These are phyloP conservation scores for Rhizopogon salebrosus DNA, from an alignment of 768 basidiomycete genomes.

Conservation along the genomic window DNA sequence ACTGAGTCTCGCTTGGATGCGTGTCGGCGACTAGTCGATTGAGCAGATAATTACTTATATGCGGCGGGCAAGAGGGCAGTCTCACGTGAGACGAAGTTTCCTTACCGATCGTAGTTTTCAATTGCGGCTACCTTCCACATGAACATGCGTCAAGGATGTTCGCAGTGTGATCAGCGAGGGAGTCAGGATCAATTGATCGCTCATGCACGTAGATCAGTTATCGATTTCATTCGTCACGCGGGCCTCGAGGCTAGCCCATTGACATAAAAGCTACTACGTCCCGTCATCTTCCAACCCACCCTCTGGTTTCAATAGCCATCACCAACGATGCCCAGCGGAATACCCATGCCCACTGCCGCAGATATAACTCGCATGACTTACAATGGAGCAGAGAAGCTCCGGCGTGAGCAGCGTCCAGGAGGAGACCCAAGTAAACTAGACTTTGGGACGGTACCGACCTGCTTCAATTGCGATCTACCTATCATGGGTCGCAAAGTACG, in stretches of 20 bases:
- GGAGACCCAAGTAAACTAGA: constrained; percentile 26
- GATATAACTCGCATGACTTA: constrained; percentile 26
- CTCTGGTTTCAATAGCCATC: background rate
- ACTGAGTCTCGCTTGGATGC: too few relatives aligned
- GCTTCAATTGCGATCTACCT: constrained; percentile 16
- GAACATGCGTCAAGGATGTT: background rate
- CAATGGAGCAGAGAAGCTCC: constrained; percentile 22
- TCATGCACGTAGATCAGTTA: background rate
- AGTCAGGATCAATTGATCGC: too few relatives aligned
- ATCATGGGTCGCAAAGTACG: constrained; percentile 18
- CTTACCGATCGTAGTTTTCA: too few relatives aligned
- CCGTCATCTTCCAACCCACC: background rate
- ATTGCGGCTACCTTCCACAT: too few relatives aligned
- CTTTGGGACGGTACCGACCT: constrained; percentile 17
- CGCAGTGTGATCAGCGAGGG: background rate
- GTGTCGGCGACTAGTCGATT: too few relatives aligned
- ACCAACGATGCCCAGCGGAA: constrained; percentile 13
- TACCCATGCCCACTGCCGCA: constrained; percentile 16
- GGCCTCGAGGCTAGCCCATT: background rate
- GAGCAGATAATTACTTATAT: too few relatives aligned
- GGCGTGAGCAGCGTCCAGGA: constrained; percentile 19
- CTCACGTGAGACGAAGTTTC: too few relatives aligned
- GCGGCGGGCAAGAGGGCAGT: too few relatives aligned
- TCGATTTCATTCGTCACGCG: background rate
- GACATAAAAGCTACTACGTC: background rate